These are phyloP conservation scores for Cerioporus squamosus DNA, from an alignment of 1,284 basidiomycete genomes.

Conservation along the genomic window DNA sequence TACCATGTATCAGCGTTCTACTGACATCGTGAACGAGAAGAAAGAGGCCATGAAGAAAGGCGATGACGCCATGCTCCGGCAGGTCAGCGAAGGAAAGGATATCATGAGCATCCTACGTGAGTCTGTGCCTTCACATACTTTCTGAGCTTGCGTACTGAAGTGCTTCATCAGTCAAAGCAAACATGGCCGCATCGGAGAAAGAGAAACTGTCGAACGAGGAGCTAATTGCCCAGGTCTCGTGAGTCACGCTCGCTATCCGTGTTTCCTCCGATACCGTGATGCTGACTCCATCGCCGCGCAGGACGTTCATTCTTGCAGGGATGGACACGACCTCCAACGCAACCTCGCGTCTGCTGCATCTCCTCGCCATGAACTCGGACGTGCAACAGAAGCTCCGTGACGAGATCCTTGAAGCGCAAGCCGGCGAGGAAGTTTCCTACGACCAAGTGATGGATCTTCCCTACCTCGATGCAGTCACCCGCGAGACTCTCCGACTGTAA, in stretches of 20 bases:
- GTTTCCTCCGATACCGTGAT: no score
- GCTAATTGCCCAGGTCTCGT: slow-evolving; percentile 32
- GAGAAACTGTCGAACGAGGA: slow-evolving; percentile 25
- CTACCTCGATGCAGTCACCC: slow-evolving; percentile 38
- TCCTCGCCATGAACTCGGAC: slow-evolving; percentile 9
- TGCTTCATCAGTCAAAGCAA: slow-evolving; percentile 28
- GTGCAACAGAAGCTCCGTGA: slow-evolving; percentile 21
- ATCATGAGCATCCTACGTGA: slow-evolving; percentile 48
- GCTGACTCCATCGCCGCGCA: neutral
- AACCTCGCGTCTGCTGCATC: slow-evolving; percentile 31
- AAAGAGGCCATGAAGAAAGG: slow-evolving; percentile 28
- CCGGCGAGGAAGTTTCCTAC: slow-evolving; percentile 27
- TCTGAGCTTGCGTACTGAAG: no score
- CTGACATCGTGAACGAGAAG: slow-evolving; percentile 44
- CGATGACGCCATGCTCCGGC: slow-evolving; percentile 25
- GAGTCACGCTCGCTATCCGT: neutral
- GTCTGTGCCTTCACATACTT: slow-evolving; percentile 17
- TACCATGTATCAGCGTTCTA: slow-evolving; percentile 40
- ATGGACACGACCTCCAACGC: slow-evolving; percentile 36
- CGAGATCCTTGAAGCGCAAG: slow-evolving; percentile 28
- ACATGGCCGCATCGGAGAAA: slow-evolving; percentile 28
- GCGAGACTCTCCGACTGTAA: slow-evolving; percentile 37
- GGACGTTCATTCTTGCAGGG: slow-evolving; percentile 33
- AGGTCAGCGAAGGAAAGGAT: slow-evolving; percentile 46
- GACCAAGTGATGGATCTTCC: slow-evolving; percentile 35